Evolutionary conservation across 371 early-diverging fungal species (phyloP).

Genomic region (Rhizopus microsporus): DNA sequence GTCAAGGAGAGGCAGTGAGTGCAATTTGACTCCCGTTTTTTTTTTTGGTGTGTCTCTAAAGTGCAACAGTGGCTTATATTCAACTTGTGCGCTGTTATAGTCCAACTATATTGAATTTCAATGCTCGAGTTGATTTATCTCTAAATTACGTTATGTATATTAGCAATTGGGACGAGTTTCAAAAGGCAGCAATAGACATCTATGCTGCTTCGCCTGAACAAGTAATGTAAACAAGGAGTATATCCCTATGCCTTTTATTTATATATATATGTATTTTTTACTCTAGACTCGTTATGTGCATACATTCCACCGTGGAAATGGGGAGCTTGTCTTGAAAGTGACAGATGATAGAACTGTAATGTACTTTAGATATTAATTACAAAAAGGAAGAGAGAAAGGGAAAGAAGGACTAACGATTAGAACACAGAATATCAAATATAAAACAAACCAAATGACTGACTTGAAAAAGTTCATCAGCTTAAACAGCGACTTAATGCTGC

Average conservation of each 20-base stretch:
- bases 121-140: too few species aligned
- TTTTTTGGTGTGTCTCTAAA: too few species aligned
- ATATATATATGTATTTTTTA: not conserved
- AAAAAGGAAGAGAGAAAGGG: too few species aligned
- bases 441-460: conserved; percentile 73
- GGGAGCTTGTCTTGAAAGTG: conserved; percentile 75
- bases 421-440: conserved; percentile 63
- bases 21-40: too few species aligned
- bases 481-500: conserved; percentile 64
- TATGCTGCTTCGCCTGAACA: conserved; percentile 62
- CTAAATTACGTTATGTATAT: conserved; percentile 35
- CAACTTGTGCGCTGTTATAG: too few species aligned
- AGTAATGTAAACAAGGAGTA: conserved; percentile 36
- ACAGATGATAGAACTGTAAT: conserved; percentile 69
- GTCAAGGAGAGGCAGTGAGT: too few species aligned
- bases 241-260: not conserved
- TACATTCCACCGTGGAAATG: conserved; percentile 70
- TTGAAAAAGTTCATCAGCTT: conserved; percentile 72
- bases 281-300: conserved; percentile 70
- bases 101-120: too few species aligned
- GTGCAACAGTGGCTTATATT: too few species aligned
- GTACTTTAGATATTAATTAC: conserved; percentile 3
- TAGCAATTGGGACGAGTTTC: conserved; percentile 72
- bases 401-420: not conserved
- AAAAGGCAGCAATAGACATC: conserved; percentile 72